phyloP scores from a whole-genome alignment of 1,139 yeast species.

The Yamadazyma oceani region DNA sequence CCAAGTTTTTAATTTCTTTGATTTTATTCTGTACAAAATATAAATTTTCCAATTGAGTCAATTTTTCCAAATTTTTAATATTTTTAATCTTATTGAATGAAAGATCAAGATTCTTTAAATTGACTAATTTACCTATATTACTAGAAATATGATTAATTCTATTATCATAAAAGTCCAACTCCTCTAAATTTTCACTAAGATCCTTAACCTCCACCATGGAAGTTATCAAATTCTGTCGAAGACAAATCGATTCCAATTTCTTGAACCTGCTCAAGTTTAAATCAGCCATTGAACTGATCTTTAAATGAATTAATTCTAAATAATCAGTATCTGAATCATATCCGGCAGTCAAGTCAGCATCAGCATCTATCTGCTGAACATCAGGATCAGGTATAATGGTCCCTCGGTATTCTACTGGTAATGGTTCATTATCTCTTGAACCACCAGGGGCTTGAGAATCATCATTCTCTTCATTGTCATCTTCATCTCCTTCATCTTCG shows the following conservation, averaged over 20 bases:
- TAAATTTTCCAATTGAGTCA: conserved; percentile 62
- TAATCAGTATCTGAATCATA: conserved; percentile 62
- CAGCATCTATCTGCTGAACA: conserved; percentile 47
- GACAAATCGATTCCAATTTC: conserved; percentile 59
- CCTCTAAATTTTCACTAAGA: conserved; percentile 58
- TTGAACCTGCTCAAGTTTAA: conserved; percentile 61
- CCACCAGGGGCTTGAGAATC: neutral
- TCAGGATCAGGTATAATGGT: conserved; percentile 57
- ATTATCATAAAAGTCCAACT: conserved; percentile 89
- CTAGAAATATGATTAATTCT: conserved; percentile 82
- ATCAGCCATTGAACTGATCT: conserved; percentile 66
- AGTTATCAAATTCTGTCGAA: conserved; percentile 82
- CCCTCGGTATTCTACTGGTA: conserved; percentile 44
- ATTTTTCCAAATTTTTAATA: conserved; percentile 72
- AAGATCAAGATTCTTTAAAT: conserved; percentile 67
- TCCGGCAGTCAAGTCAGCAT: conserved; percentile 61
- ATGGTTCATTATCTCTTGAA: conserved; percentile 23
- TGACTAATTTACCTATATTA: conserved; percentile 58
- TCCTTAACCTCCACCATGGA: conserved; percentile 70
- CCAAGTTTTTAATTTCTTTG: conserved; percentile 66
- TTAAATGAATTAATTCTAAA: conserved; percentile 77
- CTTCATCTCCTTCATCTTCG: conserved; percentile 27
- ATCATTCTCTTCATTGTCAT: conserved; percentile 16
- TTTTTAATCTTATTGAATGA: conserved; percentile 90
- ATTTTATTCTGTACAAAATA: conserved; percentile 91